Conservation (phyloP, 371 early-diverging fungal species). For the Rhizopus sp. region DNA sequence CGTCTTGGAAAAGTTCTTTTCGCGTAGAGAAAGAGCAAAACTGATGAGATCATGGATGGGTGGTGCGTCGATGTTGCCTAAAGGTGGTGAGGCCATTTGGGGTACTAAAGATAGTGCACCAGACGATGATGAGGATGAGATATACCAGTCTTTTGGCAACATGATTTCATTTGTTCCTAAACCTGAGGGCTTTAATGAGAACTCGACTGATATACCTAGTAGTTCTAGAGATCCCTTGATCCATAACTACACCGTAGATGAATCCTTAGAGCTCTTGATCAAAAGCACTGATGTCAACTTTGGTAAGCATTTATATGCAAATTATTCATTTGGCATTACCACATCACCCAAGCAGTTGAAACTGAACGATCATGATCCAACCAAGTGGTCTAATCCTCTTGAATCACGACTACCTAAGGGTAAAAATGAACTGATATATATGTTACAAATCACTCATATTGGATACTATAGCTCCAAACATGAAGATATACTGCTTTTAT, state of each 20-base stretch:
- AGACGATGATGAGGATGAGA: slow-evolving; percentile 50
- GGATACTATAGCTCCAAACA: slow-evolving; percentile 46
- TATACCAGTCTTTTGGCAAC: slow-evolving; percentile 41
- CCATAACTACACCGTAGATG: slow-evolving; percentile 56
- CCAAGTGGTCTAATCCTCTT: slow-evolving; percentile 88
- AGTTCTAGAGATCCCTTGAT: slow-evolving; percentile 10
- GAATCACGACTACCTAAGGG: slow-evolving; percentile 79
- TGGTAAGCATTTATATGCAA: slow-evolving; percentile 49
- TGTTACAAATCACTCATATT: not conserved
- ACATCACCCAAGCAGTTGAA: slow-evolving; percentile 58
- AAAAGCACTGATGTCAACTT: slow-evolving; percentile 54
- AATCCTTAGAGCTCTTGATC: slow-evolving; percentile 55
- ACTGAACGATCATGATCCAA: slow-evolving; percentile 50
- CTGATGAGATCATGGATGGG: slow-evolving; percentile 90
- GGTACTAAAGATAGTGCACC: slow-evolving; percentile 67
- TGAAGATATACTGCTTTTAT: slow-evolving; percentile 86
- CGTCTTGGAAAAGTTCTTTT: slow-evolving; percentile 86
- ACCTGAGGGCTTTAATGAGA: slow-evolving; percentile 19
- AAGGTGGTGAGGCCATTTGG: slow-evolving; percentile 88
- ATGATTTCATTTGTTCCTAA: slow-evolving; percentile 42
- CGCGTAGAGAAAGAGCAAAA: slow-evolving; percentile 71
- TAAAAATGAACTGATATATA: slow-evolving; percentile 8
- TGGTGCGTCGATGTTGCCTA: slow-evolving; percentile 77
- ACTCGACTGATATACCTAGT: slow-evolving; percentile 15
- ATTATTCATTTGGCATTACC: slow-evolving; percentile 72